These are phyloP conservation scores for Funneliformis caledonium DNA, from an alignment of 371 early-diverging fungal species.

Conservation along the genomic window DNA sequence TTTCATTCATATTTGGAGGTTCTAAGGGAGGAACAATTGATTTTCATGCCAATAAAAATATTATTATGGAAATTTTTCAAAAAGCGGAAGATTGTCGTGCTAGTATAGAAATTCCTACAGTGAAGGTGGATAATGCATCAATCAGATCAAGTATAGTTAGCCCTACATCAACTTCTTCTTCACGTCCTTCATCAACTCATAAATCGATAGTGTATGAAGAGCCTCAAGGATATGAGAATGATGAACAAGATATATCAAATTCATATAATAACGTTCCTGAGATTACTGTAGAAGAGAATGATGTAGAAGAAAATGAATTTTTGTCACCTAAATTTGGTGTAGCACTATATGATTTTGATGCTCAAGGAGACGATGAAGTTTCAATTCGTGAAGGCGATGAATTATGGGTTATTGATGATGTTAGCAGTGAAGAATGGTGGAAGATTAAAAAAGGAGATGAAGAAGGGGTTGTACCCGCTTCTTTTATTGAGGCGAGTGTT, in stretches of 20 bases:
- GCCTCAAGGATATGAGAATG: slow-evolving; percentile 42
- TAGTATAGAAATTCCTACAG: slow-evolving; percentile 50
- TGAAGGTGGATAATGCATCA: slow-evolving; percentile 4
- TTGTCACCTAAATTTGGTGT: slow-evolving; percentile 63
- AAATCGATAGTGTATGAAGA: slow-evolving; percentile 40
- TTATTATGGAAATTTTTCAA: slow-evolving; percentile 68
- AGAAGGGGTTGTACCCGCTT: slow-evolving; percentile 58
- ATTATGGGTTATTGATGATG: slow-evolving; percentile 74
- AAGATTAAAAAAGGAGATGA: slow-evolving; percentile 52
- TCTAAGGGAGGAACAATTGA: slow-evolving; percentile 60
- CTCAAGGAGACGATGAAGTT: slow-evolving; percentile 77
- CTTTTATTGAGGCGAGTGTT: slow-evolving; percentile 52
- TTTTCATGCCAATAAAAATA: slow-evolving; percentile 70
- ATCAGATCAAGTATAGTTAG: slow-evolving; percentile 41
- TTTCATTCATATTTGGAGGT: slow-evolving; percentile 67
- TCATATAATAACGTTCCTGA: slow-evolving; percentile 21
- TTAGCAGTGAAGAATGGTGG: slow-evolving; percentile 82
- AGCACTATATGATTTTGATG: slow-evolving; percentile 78
- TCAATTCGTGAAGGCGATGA: slow-evolving; percentile 74
- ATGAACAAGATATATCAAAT: slow-evolving; percentile 30
- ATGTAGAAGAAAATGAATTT: slow-evolving; percentile 45
- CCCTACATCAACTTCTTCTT: slow-evolving; percentile 38
- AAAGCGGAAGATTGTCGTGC: slow-evolving; percentile 65
- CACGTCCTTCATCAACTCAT: slow-evolving; percentile 15
- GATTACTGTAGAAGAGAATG: slow-evolving; percentile 35